Conservation (phyloP, 2,329 filamentous ascomycete species). For the Exophiala calicioides region DNA sequence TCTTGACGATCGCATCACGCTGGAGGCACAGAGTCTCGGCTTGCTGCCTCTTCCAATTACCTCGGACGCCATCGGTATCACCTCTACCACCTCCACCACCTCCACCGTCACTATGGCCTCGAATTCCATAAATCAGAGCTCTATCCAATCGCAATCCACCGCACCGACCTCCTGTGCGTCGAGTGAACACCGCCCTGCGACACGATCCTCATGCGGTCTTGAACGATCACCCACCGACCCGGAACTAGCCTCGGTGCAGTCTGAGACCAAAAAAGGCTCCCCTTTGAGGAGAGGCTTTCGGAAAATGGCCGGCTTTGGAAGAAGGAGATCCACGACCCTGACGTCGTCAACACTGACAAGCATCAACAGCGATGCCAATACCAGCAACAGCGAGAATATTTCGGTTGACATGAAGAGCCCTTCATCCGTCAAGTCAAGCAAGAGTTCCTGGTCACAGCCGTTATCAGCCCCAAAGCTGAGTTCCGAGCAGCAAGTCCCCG, state of each 20-base stretch:
- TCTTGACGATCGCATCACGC: slow-evolving; percentile 40
- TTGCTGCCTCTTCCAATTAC: slow-evolving; percentile 40
- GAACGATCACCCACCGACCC: slow-evolving; percentile 12
- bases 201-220: slow-evolving; percentile 17
- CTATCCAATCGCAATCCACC: slow-evolving; percentile 31
- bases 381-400: slow-evolving; percentile 13
- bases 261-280: slow-evolving; percentile 25
- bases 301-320: slow-evolving; percentile 31
- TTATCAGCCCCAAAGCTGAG: slow-evolving; percentile 13
- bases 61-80: slow-evolving; percentile 39
- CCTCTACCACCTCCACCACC: slow-evolving; percentile 33
- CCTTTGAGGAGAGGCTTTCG: slow-evolving; percentile 27
- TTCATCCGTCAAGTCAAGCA: slow-evolving; percentile 25
- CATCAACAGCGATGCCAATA: slow-evolving; percentile 23
- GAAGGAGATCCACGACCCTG: slow-evolving; percentile 20
- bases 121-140: slow-evolving; percentile 24
- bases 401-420: slow-evolving; percentile 20
- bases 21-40: slow-evolving; percentile 42
- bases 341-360: slow-evolving; percentile 22
- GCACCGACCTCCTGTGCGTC: slow-evolving; percentile 31
- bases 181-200: slow-evolving; percentile 26
- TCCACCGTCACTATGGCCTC: slow-evolving; percentile 30
- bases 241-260: slow-evolving; percentile 11
- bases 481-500: slow-evolving; percentile 10
- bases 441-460: slow-evolving; percentile 27